These are phyloP conservation scores for Lobosporangium transversale DNA, from an alignment of 192 early-diverging fungal species.

Conservation along the genomic window DNA sequence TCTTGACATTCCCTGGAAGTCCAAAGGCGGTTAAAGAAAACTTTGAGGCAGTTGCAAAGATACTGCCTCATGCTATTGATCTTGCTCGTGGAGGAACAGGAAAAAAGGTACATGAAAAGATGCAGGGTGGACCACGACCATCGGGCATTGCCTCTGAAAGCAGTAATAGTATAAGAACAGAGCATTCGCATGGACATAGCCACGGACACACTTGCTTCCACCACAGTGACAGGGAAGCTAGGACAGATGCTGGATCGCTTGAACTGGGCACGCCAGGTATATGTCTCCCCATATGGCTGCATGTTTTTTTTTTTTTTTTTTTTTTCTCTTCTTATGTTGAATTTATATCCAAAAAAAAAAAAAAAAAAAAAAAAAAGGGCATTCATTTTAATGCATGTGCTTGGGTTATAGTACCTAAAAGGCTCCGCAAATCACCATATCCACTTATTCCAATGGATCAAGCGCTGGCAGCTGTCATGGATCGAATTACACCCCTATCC, in stretches of 20 bases:
- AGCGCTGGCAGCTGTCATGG: conserved; percentile 68
- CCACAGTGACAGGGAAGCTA: conserved; percentile 36
- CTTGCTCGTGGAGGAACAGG: conserved; percentile 68
- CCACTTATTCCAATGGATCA: conserved; percentile 79
- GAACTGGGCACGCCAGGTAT: conserved; percentile 49
- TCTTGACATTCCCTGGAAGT: conserved; percentile 92
- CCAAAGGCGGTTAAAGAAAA: conserved; percentile 88
- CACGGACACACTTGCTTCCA: conserved; percentile 43
- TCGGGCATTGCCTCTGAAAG: conserved; percentile 2
- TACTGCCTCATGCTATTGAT: conserved; percentile 88
- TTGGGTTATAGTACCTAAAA: conserved; percentile 60
- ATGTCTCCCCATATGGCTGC: no score
- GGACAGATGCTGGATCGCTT: conserved; percentile 31
- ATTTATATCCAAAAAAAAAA: no score
- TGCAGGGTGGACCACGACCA: conserved; percentile 50
- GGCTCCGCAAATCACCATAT: conserved; percentile 84
- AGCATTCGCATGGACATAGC: conserved; percentile 47
- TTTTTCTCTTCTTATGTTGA: no score
- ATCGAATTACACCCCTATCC: conserved; percentile 42
- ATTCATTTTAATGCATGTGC: neutral
- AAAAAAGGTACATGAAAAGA: conserved; percentile 63
- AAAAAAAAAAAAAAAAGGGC: neutral
- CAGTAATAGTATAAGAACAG: neutral
- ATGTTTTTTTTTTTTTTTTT: neutral
- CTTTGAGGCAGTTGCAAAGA: conserved; percentile 72